phyloP scores from a whole-genome alignment of 1,284 basidiomycete species.

The Ceratobasidium sp. region DNA sequence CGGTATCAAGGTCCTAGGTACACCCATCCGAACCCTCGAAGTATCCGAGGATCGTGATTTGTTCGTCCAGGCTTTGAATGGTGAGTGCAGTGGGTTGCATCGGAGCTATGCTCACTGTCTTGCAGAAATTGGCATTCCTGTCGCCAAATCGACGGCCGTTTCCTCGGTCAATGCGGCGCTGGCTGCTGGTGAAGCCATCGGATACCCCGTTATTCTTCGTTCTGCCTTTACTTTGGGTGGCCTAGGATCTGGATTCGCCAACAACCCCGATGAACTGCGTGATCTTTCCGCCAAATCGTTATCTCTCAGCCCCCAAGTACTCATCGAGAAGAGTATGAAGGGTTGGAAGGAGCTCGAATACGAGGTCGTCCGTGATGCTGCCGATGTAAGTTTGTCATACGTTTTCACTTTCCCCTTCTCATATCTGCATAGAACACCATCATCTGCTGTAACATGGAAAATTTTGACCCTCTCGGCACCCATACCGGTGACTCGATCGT shows the following conservation, averaged over 20 bases:
- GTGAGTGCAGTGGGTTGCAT: constrained; percentile 55
- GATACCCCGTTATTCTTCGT: constrained; percentile 98
- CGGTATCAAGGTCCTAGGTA: constrained; percentile 94
- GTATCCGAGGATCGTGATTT: constrained; percentile 97
- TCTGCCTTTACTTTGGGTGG: constrained; percentile 98
- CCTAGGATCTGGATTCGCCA: constrained; percentile 97
- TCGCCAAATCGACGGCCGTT: constrained; percentile 95
- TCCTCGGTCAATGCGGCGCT: constrained; percentile 95
- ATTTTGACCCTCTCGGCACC: constrained; percentile 98
- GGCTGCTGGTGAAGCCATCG: constrained; percentile 87
- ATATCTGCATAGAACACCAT: constrained; percentile 74
- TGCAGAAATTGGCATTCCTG: constrained; percentile 96
- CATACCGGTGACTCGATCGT: constrained; percentile 99
- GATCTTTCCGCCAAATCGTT: constrained; percentile 93
- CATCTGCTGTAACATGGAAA: constrained; percentile 98
- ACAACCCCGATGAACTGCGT: constrained; percentile 92
- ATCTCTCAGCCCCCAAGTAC: constrained; percentile 90
- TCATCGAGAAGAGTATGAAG: constrained; percentile 98
- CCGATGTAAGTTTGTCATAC: constrained; percentile 69
- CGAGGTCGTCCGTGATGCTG: constrained; percentile 97
- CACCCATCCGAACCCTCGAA: constrained; percentile 92
- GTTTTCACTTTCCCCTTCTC: neutral
- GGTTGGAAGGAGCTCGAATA: constrained; percentile 99
- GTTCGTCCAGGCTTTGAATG: constrained; percentile 96
- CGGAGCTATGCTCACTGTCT: constrained; percentile 18